Base-by-base conservation (phyloP, 2,329 filamentous ascomycete species). In the Claviceps spartinae region DNA sequence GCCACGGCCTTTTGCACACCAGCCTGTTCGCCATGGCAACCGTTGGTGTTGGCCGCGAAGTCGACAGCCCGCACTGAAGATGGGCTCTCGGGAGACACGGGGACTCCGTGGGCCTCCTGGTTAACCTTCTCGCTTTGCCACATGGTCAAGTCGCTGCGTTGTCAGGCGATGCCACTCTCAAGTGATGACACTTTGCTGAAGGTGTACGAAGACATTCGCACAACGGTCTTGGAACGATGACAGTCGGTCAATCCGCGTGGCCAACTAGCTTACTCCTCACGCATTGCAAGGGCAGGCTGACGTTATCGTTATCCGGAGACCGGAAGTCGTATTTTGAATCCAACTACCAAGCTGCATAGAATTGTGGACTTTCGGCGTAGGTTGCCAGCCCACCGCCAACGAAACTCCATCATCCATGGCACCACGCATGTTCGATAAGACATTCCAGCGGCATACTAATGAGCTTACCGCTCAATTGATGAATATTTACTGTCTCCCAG, bases 1-100 rank as follows among this genome's bases (percentile, higher is more conserved):
- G 61, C 60, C 46, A 49, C 42, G 13, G 53, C 53, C 42, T 54
- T 54, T 20, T 42, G 49, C 18, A 54, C 49, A 37, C 53, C 53
- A 26, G 42, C 47, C 20, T 51, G 49, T 7, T 37, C 37, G 24
- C 24, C 47, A 38, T 34, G 22, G 24, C 1, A 20, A 22, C 11
- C 4, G 26, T 40, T 47, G 62, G 63, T 42, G 30, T 48, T 26
- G 38, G 40, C 24, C 7, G 22, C 30, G 37, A 37, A 18, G 16
- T 49, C 37, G 24, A 46, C 44, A 30, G 24, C 14, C 24, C 13
- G 43, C 22, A 9, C 6, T 30, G 44, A 34, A 18, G 44, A n/a
- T 16, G 13, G 16, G 24, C 44, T 46, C 44, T n/a, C 24, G 6
- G 11, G 24, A 18, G 44, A 46, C 24, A 18, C 44, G 1, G 24